Evolutionary conservation across 345 rosid species (phyloP), one percentile per base, ranked within the genome.

Genomic region (Eucalyptus viminalis): DNA sequence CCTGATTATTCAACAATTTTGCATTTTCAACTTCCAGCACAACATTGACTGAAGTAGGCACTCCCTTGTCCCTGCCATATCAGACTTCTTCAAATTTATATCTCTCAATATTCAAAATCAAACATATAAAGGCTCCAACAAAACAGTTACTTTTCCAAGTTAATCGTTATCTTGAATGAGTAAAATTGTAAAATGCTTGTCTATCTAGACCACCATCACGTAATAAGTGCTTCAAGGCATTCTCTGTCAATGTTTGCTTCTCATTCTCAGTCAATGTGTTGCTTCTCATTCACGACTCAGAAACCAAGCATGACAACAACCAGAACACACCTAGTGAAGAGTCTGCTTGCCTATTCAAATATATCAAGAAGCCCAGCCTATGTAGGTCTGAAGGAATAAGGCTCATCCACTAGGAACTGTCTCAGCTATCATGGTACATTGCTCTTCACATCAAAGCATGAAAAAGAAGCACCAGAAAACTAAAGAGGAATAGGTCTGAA

Each of bases 21-120:
- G 89, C 92, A 89, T 90, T 91, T 86, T 90, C 89, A 80, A 27
- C 88, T 89, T 81, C 90, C 14, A 67, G 21, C 47, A 76, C 9
- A 7, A 76, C 83, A 54, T 24, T 50, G 25, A 1, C 87, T 86
- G 87, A 86, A 16, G 87, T n/a, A 86, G 87, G 45, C 34, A 87
- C 25, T 54, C 67, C 88, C 83, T 65, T 47, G 31, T 86, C 62
- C 62, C 87, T 86, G 87, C 58, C 51, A 67, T 49, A 65, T 43
- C 17, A 56, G 44, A 50, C 15, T n/a, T 31, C 50, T 56, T 37
- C 0, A 56, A 11, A 56, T 50, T 86, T 22, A 4, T 86, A 56
- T 31, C 31, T 24, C 65, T 56, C 25, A n/a, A 49, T 76, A 21
- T 37, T 24, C 83, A 76, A 76, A 72, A 76, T 76, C 45, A 76